Conservation (phyloP, 208 protist genomes). For the Crithidia thermophila region DNA sequence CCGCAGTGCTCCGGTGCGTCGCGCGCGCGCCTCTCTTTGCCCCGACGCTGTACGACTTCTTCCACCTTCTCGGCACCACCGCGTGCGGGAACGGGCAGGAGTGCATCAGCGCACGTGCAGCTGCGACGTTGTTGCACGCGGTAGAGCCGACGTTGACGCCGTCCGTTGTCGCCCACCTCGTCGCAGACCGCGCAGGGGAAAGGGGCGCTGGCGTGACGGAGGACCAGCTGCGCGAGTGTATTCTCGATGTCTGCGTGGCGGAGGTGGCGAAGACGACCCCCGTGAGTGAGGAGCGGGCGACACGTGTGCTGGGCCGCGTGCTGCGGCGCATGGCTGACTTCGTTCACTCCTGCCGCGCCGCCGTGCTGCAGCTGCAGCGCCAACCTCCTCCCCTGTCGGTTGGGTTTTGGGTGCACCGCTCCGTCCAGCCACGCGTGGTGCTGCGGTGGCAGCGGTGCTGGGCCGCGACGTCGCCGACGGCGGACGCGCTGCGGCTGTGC, state of each 20-base stretch:
- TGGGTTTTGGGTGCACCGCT: slow-evolving; percentile 70
- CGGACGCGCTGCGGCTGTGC: slow-evolving; percentile 30
- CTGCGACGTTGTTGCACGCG: slow-evolving; percentile 5
- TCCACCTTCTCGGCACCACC: slow-evolving; percentile 22
- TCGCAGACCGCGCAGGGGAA: neutral
- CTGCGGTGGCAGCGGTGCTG: slow-evolving; percentile 61
- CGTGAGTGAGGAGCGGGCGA: neutral
- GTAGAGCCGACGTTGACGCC: neutral
- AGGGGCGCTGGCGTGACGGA: neutral
- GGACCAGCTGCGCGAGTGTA: slow-evolving; percentile 15
- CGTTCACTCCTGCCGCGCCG: slow-evolving; percentile 11
- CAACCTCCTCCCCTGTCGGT: slow-evolving; percentile 18
- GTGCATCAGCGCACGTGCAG: slow-evolving; percentile 2
- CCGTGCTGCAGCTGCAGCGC: slow-evolving; percentile 22
- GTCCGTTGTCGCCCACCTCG: no score
- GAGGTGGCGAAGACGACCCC: neutral
- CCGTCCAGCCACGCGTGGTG: slow-evolving; percentile 45
- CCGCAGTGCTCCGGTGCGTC: neutral
- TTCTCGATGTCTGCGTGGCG: neutral
- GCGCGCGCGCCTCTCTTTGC: slow-evolving; percentile 4
- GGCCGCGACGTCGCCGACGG: slow-evolving; percentile 27
- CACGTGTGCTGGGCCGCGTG: neutral
- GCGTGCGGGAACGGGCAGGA: neutral
- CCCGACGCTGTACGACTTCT: slow-evolving; percentile 30
- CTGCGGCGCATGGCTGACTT: slow-evolving; percentile 21